Evolutionary conservation across 208 protist genomes (phyloP), one percentile per base, ranked within the genome.

Genomic region (Leishmania arabica): DNA sequence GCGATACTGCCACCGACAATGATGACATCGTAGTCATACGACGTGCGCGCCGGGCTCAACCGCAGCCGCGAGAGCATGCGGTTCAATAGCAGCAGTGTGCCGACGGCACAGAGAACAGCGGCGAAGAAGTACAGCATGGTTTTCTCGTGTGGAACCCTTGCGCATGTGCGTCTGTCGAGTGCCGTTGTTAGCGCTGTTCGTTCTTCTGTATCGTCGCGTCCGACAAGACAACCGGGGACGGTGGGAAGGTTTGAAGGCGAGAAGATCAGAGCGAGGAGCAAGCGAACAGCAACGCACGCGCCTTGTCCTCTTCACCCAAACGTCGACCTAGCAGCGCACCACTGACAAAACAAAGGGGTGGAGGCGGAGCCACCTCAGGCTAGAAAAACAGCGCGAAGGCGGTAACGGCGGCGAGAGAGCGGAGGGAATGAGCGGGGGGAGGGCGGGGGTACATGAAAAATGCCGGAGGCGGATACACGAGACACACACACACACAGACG

Each of bases 1-100:
- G 90, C 93, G 64, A 99, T 97, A 85, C 96, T 98, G 78, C 94
- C 96, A 27, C 97, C 97, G 4, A 98, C 92, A 71, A 99, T 87
- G 82, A 98, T 97, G 27, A 91, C 94, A 81, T 99, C 97, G 81
- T 95, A 98, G 56, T 97, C 92, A 71, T 98, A 95, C n/a, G 86
- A 79, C 17, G 84, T 91, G 17, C 91, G 90, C 24, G 83, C 75
- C 24, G 85, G 84, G 45, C 79, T 85, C 24, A 85, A 82, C 56
- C 88, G 89, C 47, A 90, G 42, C 68, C 84, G 83, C 49, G 88
- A 90, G 15, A 95, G 56, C 9, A 86, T 54, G 75, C 83, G 83
- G 77, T 97, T 95, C 42, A 95, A n/a, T 51, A 85, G 81, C 21
- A 94, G 83, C 2, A 95, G 74, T 1, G 85, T 85, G 69, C 84